Evolutionary conservation across 306 rosid species (phyloP).

Genomic region (Gastrolobium bilobum): DNA sequence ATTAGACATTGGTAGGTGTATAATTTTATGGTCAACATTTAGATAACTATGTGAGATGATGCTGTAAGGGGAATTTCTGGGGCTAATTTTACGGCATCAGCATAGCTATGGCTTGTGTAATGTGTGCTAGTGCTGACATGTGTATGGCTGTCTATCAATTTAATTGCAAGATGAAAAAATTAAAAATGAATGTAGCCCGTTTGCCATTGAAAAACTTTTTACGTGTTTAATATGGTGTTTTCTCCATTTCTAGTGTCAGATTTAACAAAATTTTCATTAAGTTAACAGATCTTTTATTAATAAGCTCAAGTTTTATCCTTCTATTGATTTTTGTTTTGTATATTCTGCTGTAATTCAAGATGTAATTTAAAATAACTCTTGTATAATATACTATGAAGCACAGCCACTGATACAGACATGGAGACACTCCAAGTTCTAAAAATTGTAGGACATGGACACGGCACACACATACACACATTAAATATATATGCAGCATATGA

Average conservation of each 20-base stretch:
- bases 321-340: not conserved
- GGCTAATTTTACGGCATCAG: not conserved
- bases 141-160: not conserved
- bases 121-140: not conserved
- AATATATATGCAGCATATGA: too few species aligned
- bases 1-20: too few species aligned
- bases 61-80: not conserved
- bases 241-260: not conserved
- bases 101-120: not conserved
- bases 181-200: not conserved
- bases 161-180: slow-evolving; percentile 6
- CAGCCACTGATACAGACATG: not conserved
- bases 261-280: not conserved
- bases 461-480: not conserved
- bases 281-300: slow-evolving; percentile 8
- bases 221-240: not conserved
- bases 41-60: slow-evolving; percentile 3
- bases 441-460: not conserved
- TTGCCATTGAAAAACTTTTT: slow-evolving; percentile 1
- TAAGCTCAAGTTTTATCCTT: slow-evolving; percentile 11
- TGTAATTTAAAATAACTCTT: not conserved
- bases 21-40: too few species aligned
- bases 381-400: slow-evolving; percentile 8
- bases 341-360: slow-evolving; percentile 12
- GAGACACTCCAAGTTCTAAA: not conserved